Percentiles rank a stretch among this genome's conserved stretches.
Conservation (phyloP, 768 basidiomycete genomes). For the Tremella fuciformis region DNA sequence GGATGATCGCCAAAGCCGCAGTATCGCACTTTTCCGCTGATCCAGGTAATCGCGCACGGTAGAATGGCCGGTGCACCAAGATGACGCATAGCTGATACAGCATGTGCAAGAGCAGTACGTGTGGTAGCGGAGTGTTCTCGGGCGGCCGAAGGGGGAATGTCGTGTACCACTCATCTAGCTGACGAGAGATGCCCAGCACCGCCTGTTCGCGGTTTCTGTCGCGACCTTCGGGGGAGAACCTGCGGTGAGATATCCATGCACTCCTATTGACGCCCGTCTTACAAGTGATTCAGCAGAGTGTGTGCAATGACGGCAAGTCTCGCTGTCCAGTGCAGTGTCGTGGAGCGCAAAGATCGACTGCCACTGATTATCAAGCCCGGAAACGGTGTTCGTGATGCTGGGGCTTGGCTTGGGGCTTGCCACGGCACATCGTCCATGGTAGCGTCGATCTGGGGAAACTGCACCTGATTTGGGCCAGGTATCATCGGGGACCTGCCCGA, state of each 20-base stretch:
- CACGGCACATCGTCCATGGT: constrained; percentile 8
- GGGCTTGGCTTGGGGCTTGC: constrained; percentile 4
- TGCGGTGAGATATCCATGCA: not conserved
- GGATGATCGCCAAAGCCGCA: constrained; percentile 16
- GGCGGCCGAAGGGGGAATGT: constrained; percentile 15
- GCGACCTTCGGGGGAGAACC: constrained; percentile 11
- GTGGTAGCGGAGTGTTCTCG: constrained; percentile 21
- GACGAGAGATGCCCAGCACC: not conserved
- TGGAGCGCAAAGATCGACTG: constrained; percentile 18
- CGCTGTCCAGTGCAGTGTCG: constrained; percentile 23
- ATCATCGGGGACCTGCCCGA: constrained; percentile 20
- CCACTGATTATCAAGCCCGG: constrained; percentile 9
- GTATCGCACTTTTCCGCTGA: constrained; percentile 20
- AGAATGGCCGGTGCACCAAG: constrained; percentile 26
- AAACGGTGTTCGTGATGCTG: not conserved
- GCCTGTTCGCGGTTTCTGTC: not conserved
- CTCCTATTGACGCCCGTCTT: constrained; percentile 1
- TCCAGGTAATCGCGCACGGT: constrained; percentile 7
- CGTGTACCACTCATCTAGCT: constrained; percentile 19
- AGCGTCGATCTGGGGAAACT: constrained; percentile 4
- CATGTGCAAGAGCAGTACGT: constrained; percentile 20
- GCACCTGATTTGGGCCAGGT: constrained; percentile 2
- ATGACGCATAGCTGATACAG: constrained; percentile 20
- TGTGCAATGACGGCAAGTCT: constrained; percentile 16
- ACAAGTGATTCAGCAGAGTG: constrained; percentile 8